Base-by-base conservation (phyloP, 78 protist species). In the Cyanophora paradoxa region DNA sequence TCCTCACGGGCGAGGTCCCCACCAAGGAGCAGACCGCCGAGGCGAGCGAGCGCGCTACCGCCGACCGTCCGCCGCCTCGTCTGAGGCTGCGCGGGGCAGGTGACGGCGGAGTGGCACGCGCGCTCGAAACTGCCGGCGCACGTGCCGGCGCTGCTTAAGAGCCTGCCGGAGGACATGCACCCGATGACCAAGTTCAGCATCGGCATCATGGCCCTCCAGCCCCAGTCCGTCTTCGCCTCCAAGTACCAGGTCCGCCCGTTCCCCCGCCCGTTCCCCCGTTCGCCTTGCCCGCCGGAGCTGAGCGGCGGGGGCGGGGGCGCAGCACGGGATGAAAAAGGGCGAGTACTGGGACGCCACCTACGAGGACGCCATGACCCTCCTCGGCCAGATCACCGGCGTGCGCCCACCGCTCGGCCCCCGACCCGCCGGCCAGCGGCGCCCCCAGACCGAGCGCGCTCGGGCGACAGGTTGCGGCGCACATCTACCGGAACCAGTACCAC, bases 1-100 rank as follows among this genome's bases (percentile, higher is more conserved):
- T 94, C 52, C 36, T 90, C 54, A 92, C 98, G 42, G 94, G 95
- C 59, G 94, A 91, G 84, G 75, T 87, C 74, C 95, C 97, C 66
- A 85, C 93, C 50, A 37, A 46, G 54, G 82, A 76, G 31, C 94
- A 90, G 90, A 57, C 33, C 70, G 46, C 67, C 68, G 33, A 46
- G 61, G n/a, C n/a, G n/a, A n/a, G n/a, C n/a, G n/a, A n/a, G n/a
- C n/a, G n/a, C n/a, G n/a, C n/a, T n/a, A n/a, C n/a, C n/a, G n/a
- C n/a, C n/a, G n/a, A n/a, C n/a, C n/a, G n/a, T n/a, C n/a, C n/a
- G n/a, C n/a, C n/a, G n/a, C n/a, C n/a, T n/a, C n/a, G n/a, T n/a
- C n/a, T n/a, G n/a, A n/a, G n/a, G n/a, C n/a, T n/a, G n/a, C n/a
- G n/a, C n/a, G n/a, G n/a, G n/a, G n/a, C n/a, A n/a, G n/a, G n/a